Evolutionary conservation across 139 green algal species (phyloP).

Genomic region (Chlorella sorokiniana): DNA sequence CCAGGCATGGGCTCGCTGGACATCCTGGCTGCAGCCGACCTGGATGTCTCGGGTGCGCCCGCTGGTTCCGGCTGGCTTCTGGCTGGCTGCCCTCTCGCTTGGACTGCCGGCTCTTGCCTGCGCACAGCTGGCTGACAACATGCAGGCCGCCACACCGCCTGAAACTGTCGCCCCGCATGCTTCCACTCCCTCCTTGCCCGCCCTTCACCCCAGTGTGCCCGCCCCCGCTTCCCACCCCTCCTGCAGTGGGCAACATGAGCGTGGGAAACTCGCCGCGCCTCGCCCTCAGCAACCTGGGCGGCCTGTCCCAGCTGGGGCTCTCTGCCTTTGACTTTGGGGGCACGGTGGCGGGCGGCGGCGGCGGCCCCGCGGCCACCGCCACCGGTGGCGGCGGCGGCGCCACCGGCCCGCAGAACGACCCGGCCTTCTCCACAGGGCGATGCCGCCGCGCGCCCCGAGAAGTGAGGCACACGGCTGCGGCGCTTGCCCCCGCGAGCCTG

Average conservation of each 20-base stretch:
- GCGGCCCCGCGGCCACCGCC: neutral
- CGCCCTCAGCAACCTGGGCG: constrained; percentile 25
- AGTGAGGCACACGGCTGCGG: neutral
- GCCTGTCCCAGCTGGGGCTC: constrained; percentile 28
- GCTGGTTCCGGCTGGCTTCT: neutral
- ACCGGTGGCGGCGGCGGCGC: constrained; percentile 14
- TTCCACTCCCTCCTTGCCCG: neutral
- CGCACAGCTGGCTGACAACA: neutral
- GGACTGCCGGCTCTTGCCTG: neutral
- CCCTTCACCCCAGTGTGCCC: too few species aligned
- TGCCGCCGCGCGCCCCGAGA: neutral
- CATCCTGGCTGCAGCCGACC: constrained; percentile 29
- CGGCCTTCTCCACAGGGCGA: neutral
- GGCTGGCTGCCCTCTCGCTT: neutral
- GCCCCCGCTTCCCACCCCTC: neutral
- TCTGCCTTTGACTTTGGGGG: constrained; percentile 19
- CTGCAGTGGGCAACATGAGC: constrained; percentile 21
- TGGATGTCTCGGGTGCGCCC: constrained; percentile 8
- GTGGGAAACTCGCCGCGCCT: constrained; percentile 36
- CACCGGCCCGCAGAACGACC: constrained; percentile 10
- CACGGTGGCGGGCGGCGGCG: neutral
- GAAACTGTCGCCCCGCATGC: too few species aligned
- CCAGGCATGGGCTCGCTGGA: constrained; percentile 35
- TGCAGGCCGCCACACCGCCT: too few species aligned
- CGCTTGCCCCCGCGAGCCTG: neutral